Evolutionary conservation across 129 eudicot species (phyloP).

Genomic region (Artemisia argyi): DNA sequence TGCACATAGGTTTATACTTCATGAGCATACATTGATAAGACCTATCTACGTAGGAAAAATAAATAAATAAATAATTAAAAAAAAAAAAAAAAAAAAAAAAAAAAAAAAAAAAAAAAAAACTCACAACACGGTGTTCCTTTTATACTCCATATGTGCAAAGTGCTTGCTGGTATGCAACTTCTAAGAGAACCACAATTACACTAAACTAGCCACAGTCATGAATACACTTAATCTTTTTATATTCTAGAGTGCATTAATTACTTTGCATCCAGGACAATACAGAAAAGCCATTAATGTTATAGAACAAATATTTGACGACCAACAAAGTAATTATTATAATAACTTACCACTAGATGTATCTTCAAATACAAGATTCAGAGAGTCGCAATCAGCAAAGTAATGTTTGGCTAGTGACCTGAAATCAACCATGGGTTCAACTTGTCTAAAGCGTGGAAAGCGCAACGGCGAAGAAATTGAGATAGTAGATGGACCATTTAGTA

Average conservation of each 20-base stretch:
- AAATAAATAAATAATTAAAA: too few species aligned
- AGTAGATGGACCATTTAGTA: slow-evolving; percentile 79
- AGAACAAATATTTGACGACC: not conserved
- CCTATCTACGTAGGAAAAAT: too few species aligned
- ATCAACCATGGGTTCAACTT: slow-evolving; percentile 58
- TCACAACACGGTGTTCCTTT: not conserved
- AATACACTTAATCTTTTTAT: slow-evolving; percentile 1
- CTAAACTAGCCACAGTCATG: slow-evolving; percentile 12
- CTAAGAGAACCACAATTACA: not conserved
- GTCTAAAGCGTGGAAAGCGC: slow-evolving; percentile 71
- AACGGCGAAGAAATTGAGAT: slow-evolving; percentile 84
- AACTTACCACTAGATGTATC: slow-evolving; percentile 59
- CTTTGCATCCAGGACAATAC: slow-evolving; percentile 5
- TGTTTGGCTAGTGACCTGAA: slow-evolving; percentile 75
- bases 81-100: too few species aligned
- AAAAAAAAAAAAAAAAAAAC: too few species aligned
- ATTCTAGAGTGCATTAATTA: slow-evolving; percentile 1
- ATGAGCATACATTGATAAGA: not conserved
- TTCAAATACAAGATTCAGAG: slow-evolving; percentile 69
- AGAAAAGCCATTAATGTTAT: not conserved
- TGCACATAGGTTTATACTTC: slow-evolving; percentile 5
- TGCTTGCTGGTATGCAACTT: slow-evolving; percentile 11
- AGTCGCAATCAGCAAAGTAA: slow-evolving; percentile 67
- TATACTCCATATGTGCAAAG: not conserved
- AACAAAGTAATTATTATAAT: not conserved